Conservation (phyloP, 169 alveolate genomes). For the Babesia sp. region DNA sequence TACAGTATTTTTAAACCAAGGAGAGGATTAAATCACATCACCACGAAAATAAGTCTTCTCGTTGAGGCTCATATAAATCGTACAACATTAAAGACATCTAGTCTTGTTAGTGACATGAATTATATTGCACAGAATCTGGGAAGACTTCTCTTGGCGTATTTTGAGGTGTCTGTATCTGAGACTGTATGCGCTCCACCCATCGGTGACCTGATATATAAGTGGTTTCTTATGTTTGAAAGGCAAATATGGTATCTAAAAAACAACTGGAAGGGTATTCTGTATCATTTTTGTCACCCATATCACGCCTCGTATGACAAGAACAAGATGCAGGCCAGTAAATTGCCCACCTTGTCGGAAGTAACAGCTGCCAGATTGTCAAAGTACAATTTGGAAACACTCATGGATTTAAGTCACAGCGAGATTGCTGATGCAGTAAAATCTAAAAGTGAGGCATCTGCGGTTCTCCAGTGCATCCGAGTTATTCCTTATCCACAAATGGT, state of each 20-base stretch:
- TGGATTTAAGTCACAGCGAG: constrained; percentile 55
- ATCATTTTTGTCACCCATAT: constrained; percentile 78
- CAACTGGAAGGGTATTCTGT: constrained; percentile 74
- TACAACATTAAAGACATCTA: constrained; percentile 80
- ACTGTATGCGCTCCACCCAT: constrained; percentile 74
- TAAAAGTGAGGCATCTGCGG: constrained; percentile 60
- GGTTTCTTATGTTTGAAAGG: constrained; percentile 77
- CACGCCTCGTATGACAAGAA: constrained; percentile 24
- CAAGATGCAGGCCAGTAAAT: constrained; percentile 30
- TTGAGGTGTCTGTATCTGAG: constrained; percentile 86
- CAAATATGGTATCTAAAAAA: constrained; percentile 82
- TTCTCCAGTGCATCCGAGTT: constrained; percentile 70
- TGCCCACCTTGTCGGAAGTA: constrained; percentile 48
- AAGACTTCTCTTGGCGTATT: constrained; percentile 91
- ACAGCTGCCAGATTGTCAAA: constrained; percentile 50
- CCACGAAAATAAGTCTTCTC: constrained; percentile 73
- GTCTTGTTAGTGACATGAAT: constrained; percentile 90
- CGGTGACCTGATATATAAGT: constrained; percentile 79
- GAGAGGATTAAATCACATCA: constrained; percentile 61
- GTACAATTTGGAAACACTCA: constrained; percentile 65
- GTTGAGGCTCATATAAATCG: constrained; percentile 87
- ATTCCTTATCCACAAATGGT: constrained; percentile 85
- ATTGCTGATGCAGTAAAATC: constrained; percentile 61
- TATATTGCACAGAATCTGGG: constrained; percentile 90
- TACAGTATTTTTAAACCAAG: constrained; percentile 42